Conservation (phyloP, 2,329 filamentous ascomycete genomes). For the Malbranchea zuffiana region DNA sequence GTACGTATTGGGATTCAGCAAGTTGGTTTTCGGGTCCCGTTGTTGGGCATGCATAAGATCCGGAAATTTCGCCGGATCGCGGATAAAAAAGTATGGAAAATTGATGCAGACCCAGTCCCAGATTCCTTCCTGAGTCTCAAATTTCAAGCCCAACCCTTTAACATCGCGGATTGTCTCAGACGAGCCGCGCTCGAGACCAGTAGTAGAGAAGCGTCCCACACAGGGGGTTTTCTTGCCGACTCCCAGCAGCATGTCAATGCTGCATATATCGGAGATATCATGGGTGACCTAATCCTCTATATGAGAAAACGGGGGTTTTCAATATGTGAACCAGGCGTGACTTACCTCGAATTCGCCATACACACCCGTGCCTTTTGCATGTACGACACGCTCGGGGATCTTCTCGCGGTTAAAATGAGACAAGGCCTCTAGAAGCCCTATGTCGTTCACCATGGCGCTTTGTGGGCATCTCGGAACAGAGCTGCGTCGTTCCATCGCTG, state of each 20-base stretch:
- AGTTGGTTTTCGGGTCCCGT: constrained; percentile 6
- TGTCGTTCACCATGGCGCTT: too few relatives aligned
- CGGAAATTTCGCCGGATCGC: constrained; percentile 20
- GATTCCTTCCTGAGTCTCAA: constrained; percentile 55
- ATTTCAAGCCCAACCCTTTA: constrained; percentile 43
- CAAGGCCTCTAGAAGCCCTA: constrained; percentile 1
- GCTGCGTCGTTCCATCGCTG: too few relatives aligned
- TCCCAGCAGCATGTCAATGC: constrained; percentile 4
- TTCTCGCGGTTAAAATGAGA: constrained; percentile 31
- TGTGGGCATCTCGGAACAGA: too few relatives aligned
- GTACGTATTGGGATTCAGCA: constrained; percentile 4
- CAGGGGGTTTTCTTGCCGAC: constrained; percentile 5
- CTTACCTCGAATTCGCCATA: constrained; percentile 30
- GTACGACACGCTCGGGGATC: constrained; percentile 33
- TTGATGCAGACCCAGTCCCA: constrained; percentile 58
- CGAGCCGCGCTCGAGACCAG: constrained; percentile 4
- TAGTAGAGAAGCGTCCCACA: constrained; percentile 5
- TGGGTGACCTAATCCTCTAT: not conserved
- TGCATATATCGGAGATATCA: constrained; percentile 6
- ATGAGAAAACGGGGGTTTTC: not conserved
- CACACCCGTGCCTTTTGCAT: constrained; percentile 33
- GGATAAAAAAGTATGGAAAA: constrained; percentile 28
- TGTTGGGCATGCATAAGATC: constrained; percentile 5
- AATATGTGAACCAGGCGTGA: too few relatives aligned
- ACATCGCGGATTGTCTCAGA: constrained; percentile 4